These are phyloP conservation scores for Diplotaxis tenuifolia DNA, from an alignment of 345 rosid species.

Conservation along the genomic window DNA sequence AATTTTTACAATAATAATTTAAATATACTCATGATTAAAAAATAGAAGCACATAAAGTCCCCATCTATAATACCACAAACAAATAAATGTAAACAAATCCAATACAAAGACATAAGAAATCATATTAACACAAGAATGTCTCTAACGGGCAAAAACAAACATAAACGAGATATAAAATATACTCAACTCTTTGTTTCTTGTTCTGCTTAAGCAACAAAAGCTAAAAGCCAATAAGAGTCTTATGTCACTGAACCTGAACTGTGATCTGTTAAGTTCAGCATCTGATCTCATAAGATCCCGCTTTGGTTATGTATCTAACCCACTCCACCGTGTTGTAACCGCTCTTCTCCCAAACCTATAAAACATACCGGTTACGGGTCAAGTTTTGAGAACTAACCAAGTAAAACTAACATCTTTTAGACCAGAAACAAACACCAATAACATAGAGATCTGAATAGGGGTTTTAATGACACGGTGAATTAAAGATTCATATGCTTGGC, in stretches of 20 bases:
- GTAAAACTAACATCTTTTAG: not conserved
- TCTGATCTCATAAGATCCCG: conserved; percentile 97
- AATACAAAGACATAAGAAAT: conserved; percentile 22
- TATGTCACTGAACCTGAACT: conserved; percentile 17
- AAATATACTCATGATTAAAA: too few species aligned
- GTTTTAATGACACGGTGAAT: not conserved
- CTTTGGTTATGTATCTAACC: conserved; percentile 96
- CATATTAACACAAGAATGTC: conserved; percentile 33
- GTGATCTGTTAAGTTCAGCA: conserved; percentile 45
- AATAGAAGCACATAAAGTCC: not conserved
- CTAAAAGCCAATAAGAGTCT: conserved; percentile 17
- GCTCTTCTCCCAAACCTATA: conserved; percentile 99
- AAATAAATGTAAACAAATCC: not conserved
- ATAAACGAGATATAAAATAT: conserved; percentile 7
- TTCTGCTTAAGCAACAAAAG: conserved; percentile 9
- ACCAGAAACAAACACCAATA: not conserved
- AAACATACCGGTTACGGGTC: not conserved
- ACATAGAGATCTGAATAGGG: not conserved
- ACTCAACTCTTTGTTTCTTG: conserved; percentile 7
- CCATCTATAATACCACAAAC: not conserved
- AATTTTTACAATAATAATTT: too few species aligned
- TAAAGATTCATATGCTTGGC: not conserved
- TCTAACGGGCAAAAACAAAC: conserved; percentile 19
- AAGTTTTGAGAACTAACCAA: conserved; percentile 1
- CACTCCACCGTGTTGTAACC: conserved; percentile 98